Evolutionary conservation across 2,329 filamentous ascomycete species (phyloP).

Genomic region (Xylariaceae sp.): DNA sequence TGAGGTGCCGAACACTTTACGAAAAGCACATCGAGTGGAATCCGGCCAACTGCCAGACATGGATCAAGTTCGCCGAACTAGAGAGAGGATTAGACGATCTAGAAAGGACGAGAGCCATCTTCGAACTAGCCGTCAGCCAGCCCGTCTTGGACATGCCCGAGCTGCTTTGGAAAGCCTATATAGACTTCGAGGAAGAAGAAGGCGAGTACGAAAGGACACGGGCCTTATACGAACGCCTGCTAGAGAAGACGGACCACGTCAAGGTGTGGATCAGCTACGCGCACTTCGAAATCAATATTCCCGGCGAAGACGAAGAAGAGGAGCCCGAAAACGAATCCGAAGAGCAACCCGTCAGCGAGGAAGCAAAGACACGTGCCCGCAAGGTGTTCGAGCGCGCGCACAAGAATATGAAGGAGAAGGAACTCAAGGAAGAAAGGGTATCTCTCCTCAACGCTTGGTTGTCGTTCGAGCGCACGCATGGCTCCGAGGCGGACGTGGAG

Average conservation of each 20-base stretch:
- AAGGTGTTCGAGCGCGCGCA: slow-evolving; percentile 80
- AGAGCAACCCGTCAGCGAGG: slow-evolving; percentile 68
- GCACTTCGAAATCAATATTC: slow-evolving; percentile 95
- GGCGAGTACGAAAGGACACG: slow-evolving; percentile 82
- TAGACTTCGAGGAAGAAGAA: slow-evolving; percentile 96
- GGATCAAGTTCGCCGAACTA: slow-evolving; percentile 93
- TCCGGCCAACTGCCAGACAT: slow-evolving; percentile 81
- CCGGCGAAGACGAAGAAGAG: slow-evolving; percentile 64
- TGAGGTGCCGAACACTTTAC: slow-evolving; percentile 83
- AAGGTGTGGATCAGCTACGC: slow-evolving; percentile 99
- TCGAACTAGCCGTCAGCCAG: slow-evolving; percentile 81
- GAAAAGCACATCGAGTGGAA: slow-evolving; percentile 94
- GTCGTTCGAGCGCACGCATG: slow-evolving; percentile 83
- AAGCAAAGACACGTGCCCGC: slow-evolving; percentile 76
- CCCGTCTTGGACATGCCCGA: slow-evolving; percentile 92
- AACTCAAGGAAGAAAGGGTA: slow-evolving; percentile 91
- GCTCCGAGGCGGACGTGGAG: slow-evolving; percentile 66
- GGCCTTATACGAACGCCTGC: slow-evolving; percentile 77
- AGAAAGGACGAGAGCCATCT: slow-evolving; percentile 83
- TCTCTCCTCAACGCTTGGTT: slow-evolving; percentile 88
- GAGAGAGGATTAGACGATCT: slow-evolving; percentile 87
- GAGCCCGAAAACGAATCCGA: slow-evolving; percentile 56
- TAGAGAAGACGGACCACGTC: slow-evolving; percentile 95
- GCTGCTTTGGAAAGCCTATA: slow-evolving; percentile 94
- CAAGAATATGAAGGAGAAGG: slow-evolving; percentile 79